These are phyloP conservation scores for Wickerhamiella nectarea DNA, from an alignment of 805 yeast species.

Conservation along the genomic window DNA sequence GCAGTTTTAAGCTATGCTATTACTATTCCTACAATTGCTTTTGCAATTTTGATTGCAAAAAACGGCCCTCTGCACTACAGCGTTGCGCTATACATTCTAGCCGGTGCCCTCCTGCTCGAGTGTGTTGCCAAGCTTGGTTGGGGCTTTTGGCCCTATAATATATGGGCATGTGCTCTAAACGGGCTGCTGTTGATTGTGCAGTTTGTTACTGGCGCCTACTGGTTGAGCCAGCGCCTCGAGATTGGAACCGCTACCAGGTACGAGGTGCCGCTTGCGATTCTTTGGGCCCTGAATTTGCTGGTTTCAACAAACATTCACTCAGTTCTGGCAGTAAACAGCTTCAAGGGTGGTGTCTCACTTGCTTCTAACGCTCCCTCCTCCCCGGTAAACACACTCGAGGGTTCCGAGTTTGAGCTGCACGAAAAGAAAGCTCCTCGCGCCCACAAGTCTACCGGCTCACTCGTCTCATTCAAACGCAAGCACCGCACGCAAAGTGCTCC, in stretches of 20 bases:
- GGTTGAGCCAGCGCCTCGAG: slow-evolving; percentile 4
- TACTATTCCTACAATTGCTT: background rate
- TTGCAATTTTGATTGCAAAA: background rate
- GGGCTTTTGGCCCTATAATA: slow-evolving; percentile 1
- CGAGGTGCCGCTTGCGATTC: slow-evolving; percentile 2
- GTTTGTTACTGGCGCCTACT: slow-evolving; percentile 5
- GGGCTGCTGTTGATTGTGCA: background rate
- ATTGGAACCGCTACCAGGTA: background rate
- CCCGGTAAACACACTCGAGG: too few species aligned
- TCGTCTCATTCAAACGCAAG: slow-evolving; percentile 8
- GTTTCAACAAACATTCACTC: slow-evolving; percentile 1
- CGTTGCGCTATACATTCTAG: slow-evolving; percentile 2
- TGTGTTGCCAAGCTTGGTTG: background rate
- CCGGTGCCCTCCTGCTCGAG: background rate
- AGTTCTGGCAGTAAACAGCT: background rate
- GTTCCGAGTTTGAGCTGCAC: background rate
- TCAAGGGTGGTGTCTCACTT: background rate
- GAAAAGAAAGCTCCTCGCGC: background rate
- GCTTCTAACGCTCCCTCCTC: background rate
- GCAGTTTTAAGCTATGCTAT: background rate
- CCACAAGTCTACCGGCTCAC: slow-evolving; percentile 3
- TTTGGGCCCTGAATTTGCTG: slow-evolving; percentile 2
- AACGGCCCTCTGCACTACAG: background rate
- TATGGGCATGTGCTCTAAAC: background rate
- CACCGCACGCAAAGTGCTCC: slow-evolving; percentile 3